Percentiles rank a stretch among this genome's conserved stretches.
These are phyloP conservation scores for Trametes cingulata DNA, from an alignment of 768 basidiomycete genomes.

Conservation along the genomic window DNA sequence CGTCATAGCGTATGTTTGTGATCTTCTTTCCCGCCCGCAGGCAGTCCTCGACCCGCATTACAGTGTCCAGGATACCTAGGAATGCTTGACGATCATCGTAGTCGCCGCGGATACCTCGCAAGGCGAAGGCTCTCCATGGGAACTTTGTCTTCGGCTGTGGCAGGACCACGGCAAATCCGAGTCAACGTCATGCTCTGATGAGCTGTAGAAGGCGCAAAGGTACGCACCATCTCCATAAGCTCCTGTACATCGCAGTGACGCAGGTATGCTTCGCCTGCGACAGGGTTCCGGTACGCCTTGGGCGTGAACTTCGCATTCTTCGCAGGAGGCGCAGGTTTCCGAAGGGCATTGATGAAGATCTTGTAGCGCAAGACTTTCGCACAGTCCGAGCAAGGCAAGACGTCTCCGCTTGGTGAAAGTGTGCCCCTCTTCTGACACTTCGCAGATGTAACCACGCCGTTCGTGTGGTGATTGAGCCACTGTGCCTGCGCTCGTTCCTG, in stretches of 20 bases:
- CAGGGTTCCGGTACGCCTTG: neutral
- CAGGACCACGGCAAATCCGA: neutral
- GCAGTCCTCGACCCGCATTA: neutral
- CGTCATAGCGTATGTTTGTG: neutral
- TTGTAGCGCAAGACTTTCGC: neutral
- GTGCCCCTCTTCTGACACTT: neutral
- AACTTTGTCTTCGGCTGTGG: neutral
- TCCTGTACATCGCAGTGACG: neutral
- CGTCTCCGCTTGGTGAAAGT: neutral
- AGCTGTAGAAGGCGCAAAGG: neutral
- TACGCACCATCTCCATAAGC: constrained; percentile 6
- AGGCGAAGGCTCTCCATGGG: neutral
- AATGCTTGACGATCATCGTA: neutral
- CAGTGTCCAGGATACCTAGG: neutral
- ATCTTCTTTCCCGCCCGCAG: neutral
- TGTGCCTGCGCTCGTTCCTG: neutral
- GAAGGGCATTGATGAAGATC: neutral
- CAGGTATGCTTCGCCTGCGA: constrained; percentile 1
- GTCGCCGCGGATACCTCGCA: neutral
- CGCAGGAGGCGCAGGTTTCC: neutral
- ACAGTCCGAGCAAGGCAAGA: neutral
- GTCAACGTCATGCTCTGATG: neutral
- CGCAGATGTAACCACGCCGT: neutral
- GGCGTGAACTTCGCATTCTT: constrained; percentile 6
- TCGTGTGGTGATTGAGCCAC: neutral